These are phyloP conservation scores for Mytilinidion resinicola DNA, from an alignment of 495 filamentous ascomycete genomes.

Conservation along the genomic window DNA sequence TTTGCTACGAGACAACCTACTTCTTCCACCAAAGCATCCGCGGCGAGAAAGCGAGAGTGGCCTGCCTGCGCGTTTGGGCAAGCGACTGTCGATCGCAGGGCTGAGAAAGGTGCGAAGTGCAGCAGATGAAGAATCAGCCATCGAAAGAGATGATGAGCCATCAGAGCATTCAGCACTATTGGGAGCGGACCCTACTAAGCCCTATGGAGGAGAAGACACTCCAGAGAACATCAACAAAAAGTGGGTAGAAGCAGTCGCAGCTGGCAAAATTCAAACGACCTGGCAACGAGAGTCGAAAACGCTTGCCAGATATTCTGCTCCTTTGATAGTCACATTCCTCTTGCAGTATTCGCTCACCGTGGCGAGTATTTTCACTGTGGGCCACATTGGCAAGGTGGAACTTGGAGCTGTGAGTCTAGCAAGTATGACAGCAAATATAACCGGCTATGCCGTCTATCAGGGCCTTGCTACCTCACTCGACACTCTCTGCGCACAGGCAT, in stretches of 20 bases:
- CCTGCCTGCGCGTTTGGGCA: conserved; percentile 10
- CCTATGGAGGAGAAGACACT: conserved; percentile 37
- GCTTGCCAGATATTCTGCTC: conserved; percentile 50
- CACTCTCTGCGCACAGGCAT: conserved; percentile 69
- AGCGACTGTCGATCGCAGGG: conserved; percentile 20
- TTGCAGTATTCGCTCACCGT: conserved; percentile 68
- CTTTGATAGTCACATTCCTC: conserved; percentile 62
- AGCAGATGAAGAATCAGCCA: conserved; percentile 28
- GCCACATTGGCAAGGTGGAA: conserved; percentile 28
- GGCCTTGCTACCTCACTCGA: conserved; percentile 65
- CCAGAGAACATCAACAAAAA: conserved; percentile 31
- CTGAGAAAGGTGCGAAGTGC: conserved; percentile 27
- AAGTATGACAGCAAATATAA: conserved; percentile 68
- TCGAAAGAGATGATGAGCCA: conserved; percentile 15
- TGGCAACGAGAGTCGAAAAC: conserved; percentile 39
- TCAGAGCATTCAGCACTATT: conserved; percentile 52
- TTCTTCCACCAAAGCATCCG: conserved; percentile 60
- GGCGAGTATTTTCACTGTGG: conserved; percentile 53
- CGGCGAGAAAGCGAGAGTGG: conserved; percentile 21
- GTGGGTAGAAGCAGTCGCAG: conserved; percentile 24
- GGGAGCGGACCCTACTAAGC: conserved; percentile 22
- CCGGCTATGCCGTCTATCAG: conserved; percentile 64
- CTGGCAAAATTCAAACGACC: conserved; percentile 24
- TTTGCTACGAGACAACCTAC: conserved; percentile 68
- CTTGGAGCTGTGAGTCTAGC: conserved; percentile 51